phyloP scores from a whole-genome alignment of 2,329 filamentous ascomycete genomes.

The Penicillium sp. region DNA sequence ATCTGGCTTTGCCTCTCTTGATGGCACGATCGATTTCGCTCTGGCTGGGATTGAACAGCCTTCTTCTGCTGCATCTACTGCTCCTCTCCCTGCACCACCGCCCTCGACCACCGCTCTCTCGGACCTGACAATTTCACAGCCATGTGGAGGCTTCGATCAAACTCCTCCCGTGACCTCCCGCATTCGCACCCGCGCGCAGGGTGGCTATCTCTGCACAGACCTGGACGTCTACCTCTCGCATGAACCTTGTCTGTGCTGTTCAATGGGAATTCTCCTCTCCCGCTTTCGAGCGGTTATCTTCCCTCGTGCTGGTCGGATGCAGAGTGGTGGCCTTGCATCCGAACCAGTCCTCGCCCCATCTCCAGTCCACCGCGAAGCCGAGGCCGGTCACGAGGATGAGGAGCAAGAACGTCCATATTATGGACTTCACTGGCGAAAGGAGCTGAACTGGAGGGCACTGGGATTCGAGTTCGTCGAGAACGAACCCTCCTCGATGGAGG shows the following conservation, averaged over 20 bases:
- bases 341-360: slow-evolving; percentile 53
- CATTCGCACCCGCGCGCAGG: slow-evolving; percentile 70
- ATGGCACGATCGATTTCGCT: too few species aligned
- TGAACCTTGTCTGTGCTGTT: slow-evolving; percentile 95
- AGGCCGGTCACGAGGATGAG: slow-evolving; percentile 9
- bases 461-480: slow-evolving; percentile 51
- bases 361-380: slow-evolving; percentile 11
- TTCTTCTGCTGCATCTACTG: slow-evolving; percentile 7
- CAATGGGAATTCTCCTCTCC: slow-evolving; percentile 94
- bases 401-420: slow-evolving; percentile 45
- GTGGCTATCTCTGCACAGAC: slow-evolving; percentile 91
- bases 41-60: slow-evolving; percentile 23
- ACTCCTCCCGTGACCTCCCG: slow-evolving; percentile 57
- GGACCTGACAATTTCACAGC: neutral
- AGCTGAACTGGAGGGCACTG: slow-evolving; percentile 55
- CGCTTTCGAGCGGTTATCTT: slow-evolving; percentile 88
- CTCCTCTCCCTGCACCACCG: slow-evolving; percentile 18
- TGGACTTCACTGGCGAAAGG: slow-evolving; percentile 67
- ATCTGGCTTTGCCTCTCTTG: neutral
- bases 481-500: neutral
- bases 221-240: slow-evolving; percentile 94
- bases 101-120: slow-evolving; percentile 8
- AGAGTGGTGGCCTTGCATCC: slow-evolving; percentile 81
- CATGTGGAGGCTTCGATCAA: neutral
- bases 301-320: slow-evolving; percentile 65